phyloP scores from a whole-genome alignment of 208 protist species.

The Leishmania turanica region DNA sequence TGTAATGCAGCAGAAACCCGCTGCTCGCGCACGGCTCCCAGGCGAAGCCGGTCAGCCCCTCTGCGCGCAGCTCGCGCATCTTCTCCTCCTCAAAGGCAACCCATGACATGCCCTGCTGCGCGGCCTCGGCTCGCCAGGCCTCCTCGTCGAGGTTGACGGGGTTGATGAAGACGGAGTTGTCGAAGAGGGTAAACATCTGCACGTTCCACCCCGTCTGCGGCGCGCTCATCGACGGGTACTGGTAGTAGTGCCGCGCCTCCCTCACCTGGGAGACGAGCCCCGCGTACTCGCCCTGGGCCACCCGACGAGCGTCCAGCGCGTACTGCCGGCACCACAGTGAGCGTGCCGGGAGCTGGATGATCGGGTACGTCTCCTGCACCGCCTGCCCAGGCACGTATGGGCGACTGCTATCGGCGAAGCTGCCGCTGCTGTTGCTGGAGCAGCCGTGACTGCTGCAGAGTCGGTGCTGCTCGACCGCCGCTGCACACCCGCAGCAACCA shows the following conservation, averaged over 20 bases:
- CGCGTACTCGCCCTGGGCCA: conserved; percentile 52
- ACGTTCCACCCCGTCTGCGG: conserved; percentile 92
- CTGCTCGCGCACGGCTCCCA: conserved; percentile 93
- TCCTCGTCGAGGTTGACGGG: conserved; percentile 78
- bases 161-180: conserved; percentile 85
- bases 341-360: conserved; percentile 85
- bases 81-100: conserved; percentile 51
- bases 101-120: conserved; percentile 30
- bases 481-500: background rate
- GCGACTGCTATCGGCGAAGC: conserved; percentile 10
- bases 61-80: conserved; percentile 49
- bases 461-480: conserved; percentile 3
- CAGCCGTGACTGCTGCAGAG: conserved; percentile 5
- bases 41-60: conserved; percentile 71
- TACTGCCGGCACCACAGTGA: conserved; percentile 81
- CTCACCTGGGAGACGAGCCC: conserved; percentile 72
- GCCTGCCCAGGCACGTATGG: conserved; percentile 20
- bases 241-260: conserved; percentile 79
- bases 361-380: conserved; percentile 50
- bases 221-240: conserved; percentile 87
- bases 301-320: conserved; percentile 35
- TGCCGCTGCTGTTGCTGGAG: background rate
- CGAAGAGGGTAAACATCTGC: conserved; percentile 87
- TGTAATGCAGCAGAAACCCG: conserved; percentile 90
- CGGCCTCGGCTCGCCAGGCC: conserved; percentile 34